Base-by-base conservation (phyloP, 176 grass and related monocot genomes). In the Raddia distichophylla region DNA sequence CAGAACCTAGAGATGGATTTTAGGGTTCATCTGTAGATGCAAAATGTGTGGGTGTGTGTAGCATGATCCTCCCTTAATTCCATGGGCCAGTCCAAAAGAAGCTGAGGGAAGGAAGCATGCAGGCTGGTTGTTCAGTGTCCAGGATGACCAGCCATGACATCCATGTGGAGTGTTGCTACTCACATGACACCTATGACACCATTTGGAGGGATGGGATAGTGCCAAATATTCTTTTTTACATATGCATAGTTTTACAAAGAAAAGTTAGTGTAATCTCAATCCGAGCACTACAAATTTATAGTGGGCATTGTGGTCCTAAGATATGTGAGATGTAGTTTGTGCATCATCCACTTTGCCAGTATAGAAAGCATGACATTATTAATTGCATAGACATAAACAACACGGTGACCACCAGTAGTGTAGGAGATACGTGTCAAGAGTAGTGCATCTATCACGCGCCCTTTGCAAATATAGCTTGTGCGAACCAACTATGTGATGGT, bases 401-500 rank as follows among this genome's bases (percentile, higher is more conserved):
- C 74, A 79, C 10, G 19, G 10, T 61, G 35, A 47, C 67, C 60
- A 83, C 37, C 6, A 53, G 0, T 74, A 74, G 61, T 74, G 27
- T 55, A 48, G 22, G 1, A 45, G 45, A 76, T 71, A 86, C 12
- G 6, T 74, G 74, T 86, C 1, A 5, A 71, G 0, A 35, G 42
- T 17, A 64, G 18, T 71, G 82, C 64, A 64, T 32, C 22, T 48
- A 78, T 68, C 34, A 74, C 5, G 4, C 0, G 18, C 12, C 40
- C 67, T 82, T 78, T 81, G 73, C 14, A 77, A 45, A 54, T 15
- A 9, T 33, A 16, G 58, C 3, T 90, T 68, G 79, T 90, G 83
- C 60, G 53, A 90, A 79, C 81, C 83, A 90, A 79, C 74, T 90
- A 78, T 86, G 46, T 79, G 83, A 90, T 90, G 13, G 67, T 63